phyloP scores from a whole-genome alignment of 139 green algal genomes.

The Edaphochlamys debaryana region DNA sequence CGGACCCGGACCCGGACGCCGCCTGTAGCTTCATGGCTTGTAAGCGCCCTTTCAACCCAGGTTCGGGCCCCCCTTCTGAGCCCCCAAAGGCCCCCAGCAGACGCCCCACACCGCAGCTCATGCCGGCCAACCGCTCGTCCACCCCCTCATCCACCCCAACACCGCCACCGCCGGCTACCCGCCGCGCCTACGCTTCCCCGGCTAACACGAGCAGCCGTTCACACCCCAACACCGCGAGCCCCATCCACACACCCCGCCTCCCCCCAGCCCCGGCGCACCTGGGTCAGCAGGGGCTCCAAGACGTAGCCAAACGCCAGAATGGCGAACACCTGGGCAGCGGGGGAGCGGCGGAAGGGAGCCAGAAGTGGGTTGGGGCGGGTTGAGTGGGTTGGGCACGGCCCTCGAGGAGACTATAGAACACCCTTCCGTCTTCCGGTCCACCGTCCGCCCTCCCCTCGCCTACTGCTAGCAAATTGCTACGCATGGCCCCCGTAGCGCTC shows the following conservation, averaged over 20 bases:
- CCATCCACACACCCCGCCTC: background rate
- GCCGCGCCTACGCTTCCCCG: too few relatives aligned
- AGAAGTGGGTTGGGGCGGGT: too few relatives aligned
- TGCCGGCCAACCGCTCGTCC: background rate
- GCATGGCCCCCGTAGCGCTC: too few relatives aligned
- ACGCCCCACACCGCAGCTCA: background rate
- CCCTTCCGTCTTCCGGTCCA: too few relatives aligned
- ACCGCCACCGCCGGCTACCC: background rate
- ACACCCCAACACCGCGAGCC: background rate
- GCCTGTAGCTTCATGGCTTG: background rate
- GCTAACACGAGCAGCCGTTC: too few relatives aligned
- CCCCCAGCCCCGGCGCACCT: background rate
- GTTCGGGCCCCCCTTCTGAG: background rate
- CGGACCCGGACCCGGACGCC: too few relatives aligned
- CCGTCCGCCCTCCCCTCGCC: too few relatives aligned
- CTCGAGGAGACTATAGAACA: too few relatives aligned
- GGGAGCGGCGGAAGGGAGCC: too few relatives aligned
- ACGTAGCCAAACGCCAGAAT: slow-evolving; percentile 78
- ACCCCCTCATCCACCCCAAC: background rate
- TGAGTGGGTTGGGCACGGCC: too few relatives aligned
- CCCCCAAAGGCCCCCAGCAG: too few relatives aligned
- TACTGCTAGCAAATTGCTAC: too few relatives aligned
- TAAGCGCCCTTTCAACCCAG: background rate
- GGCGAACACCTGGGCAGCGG: slow-evolving; percentile 59
- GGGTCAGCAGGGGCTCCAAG: slow-evolving; percentile 83